Conservation (phyloP, 148 eudicot species). For the Rhododendron williamsianum region DNA sequence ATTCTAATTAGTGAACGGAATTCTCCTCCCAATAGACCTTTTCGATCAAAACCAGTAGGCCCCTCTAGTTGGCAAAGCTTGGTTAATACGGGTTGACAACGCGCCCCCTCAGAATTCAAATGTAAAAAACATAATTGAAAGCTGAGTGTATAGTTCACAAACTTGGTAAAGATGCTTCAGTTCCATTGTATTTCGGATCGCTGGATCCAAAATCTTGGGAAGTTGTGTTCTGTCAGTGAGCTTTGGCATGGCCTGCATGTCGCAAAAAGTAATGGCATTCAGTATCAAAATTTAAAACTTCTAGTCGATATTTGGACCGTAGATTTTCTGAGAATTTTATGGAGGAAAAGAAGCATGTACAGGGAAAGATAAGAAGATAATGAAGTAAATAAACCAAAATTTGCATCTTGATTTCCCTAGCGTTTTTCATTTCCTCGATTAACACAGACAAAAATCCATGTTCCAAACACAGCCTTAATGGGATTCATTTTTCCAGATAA, state of each 20-base stretch:
- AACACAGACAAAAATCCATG: not conserved
- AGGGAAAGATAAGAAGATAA: not conserved
- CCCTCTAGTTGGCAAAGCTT: not conserved
- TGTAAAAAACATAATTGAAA: not conserved
- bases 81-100: not conserved
- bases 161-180: slow-evolving; percentile 75
- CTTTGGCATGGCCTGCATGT: slow-evolving; percentile 82
- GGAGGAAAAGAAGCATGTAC: not conserved
- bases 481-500: not conserved
- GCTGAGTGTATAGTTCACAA: slow-evolving; percentile 3
- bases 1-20: not conserved
- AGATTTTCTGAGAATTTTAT: not conserved
- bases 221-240: slow-evolving; percentile 74
- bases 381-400: not conserved
- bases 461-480: not conserved
- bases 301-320: not conserved
- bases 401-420: not conserved
- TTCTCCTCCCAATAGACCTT: not conserved
- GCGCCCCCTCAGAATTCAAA: not conserved
- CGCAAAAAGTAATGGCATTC: not conserved
- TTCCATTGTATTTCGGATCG: slow-evolving; percentile 64
- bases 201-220: slow-evolving; percentile 68
- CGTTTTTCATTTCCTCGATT: not conserved
- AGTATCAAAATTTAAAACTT: not conserved
- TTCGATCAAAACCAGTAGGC: no score